Evolutionary conservation across 2,329 filamentous ascomycete species (phyloP).

Genomic region (Mariannaea elegans): DNA sequence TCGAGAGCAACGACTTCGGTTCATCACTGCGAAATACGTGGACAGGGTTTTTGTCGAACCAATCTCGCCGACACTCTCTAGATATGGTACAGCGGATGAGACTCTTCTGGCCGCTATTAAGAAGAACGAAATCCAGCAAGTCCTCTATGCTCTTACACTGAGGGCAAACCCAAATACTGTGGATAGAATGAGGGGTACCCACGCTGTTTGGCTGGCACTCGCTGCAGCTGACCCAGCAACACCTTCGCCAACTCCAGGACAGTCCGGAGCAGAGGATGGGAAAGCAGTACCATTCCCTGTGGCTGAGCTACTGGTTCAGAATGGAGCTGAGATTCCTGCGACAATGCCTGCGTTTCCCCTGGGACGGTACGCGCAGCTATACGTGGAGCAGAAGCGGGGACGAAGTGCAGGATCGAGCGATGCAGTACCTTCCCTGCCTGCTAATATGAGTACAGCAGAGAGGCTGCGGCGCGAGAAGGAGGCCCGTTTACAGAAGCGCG

Average conservation of each 20-base stretch:
- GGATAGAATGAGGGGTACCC: constrained; percentile 88
- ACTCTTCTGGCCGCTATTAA: constrained; percentile 92
- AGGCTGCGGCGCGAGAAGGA: constrained; percentile 71
- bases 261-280: constrained; percentile 54
- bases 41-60: constrained; percentile 84
- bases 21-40: constrained; percentile 95
- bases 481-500: constrained; percentile 77
- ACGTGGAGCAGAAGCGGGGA: constrained; percentile 80
- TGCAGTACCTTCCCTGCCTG: constrained; percentile 68
- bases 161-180: constrained; percentile 86
- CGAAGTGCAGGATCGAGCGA: constrained; percentile 61
- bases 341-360: constrained; percentile 84
- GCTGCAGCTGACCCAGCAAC: constrained; percentile 91
- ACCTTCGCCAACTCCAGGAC: constrained; percentile 63
- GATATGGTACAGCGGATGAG: constrained; percentile 83
- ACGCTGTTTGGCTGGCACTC: constrained; percentile 88
- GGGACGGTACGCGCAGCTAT: constrained; percentile 80
- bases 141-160: constrained; percentile 88
- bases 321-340: constrained; percentile 86
- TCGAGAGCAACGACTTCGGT: constrained; percentile 89
- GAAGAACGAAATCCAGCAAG: constrained; percentile 92
- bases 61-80: constrained; percentile 77
- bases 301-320: constrained; percentile 91
- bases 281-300: constrained; percentile 80
- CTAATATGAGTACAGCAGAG: constrained; percentile 53